Base-by-base conservation (phyloP, 164 flowering plant species). In the Umbellularia californica region DNA sequence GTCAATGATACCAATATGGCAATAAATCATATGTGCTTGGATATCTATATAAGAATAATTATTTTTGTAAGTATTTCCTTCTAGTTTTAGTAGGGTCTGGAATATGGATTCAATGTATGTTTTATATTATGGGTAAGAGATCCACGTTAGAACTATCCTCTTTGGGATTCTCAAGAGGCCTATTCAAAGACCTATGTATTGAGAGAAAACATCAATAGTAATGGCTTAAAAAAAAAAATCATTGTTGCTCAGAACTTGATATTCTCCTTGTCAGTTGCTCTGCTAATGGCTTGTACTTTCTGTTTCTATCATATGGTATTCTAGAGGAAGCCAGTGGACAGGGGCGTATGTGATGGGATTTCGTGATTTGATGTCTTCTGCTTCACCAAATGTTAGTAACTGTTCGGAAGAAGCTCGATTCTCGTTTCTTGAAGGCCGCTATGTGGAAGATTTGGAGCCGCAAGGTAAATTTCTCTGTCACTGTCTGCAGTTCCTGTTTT, bases 291-390 rank as follows among this genome's bases (percentile, higher is more conserved):
- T 5, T 7, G 47, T 41, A 41, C 9, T 7, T 41, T 9, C 47
- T 41, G 47, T 7, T 41, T 41, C 47, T 41, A 41, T 41, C 47
- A 5, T 41, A 9, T 41, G 47, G 10, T 41, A 41, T 64, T 66
- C 3, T 78, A 93, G 97, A 77, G 96, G 96, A 78, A 88, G 93
- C 68, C 87, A 88, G 76, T 95, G 99, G 99, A 93, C 94, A 3
- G 98, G 99, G 76, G 89, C 66, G 30, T 95, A 95, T 81, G 81
- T 85, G 41, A 82, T 87, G 88, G 96, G 90, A 79, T 95, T 95
- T 79, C 82, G 78, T 12, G 85, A 93, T 79, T 77, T 95, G 82
- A 81, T 95, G 67, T 35, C 77, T 76, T 82, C 85, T 60, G 65
- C 87, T 74, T 74, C 85, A 13, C 28, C 27, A 12, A 85, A 81